Evolutionary conservation across 2,329 filamentous ascomycete species (phyloP).

Genomic region (Pestalotiopsis sp.): DNA sequence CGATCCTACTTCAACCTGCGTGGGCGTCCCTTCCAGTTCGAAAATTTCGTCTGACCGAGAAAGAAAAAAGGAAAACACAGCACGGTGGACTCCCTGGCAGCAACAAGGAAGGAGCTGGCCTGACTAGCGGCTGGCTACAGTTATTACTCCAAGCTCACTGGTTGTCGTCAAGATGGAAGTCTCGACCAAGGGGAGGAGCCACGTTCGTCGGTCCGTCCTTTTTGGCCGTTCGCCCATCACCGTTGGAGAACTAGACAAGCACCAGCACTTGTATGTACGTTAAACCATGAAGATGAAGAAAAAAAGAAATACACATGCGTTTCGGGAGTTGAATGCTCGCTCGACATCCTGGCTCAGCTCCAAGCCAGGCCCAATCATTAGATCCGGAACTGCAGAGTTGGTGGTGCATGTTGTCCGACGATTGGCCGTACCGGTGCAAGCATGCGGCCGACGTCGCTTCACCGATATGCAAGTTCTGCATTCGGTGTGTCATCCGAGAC

Average conservation of each 20-base stretch:
- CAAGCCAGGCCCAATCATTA: not conserved
- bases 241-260: not conserved
- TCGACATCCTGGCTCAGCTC: not conserved
- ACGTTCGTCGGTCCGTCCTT: too few species aligned
- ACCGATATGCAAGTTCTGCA: conserved; percentile 13
- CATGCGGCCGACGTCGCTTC: not conserved
- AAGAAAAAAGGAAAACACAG: too few species aligned
- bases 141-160: not conserved
- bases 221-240: not conserved
- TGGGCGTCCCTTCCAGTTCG: too few species aligned
- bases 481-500: not conserved
- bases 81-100: too few species aligned
- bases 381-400: not conserved
- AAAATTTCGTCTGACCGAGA: too few species aligned
- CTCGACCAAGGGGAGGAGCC: too few species aligned
- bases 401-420: not conserved
- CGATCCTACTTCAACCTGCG: too few species aligned
- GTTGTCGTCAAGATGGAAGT: not conserved
- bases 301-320: not conserved
- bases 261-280: not conserved
- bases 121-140: conserved; percentile 2
- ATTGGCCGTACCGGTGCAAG: not conserved
- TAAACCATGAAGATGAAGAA: not conserved
- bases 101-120: too few species aligned
- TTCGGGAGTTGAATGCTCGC: not conserved